phyloP scores from a whole-genome alignment of 2,329 filamentous ascomycete species.

The Claviceps cyperi region DNA sequence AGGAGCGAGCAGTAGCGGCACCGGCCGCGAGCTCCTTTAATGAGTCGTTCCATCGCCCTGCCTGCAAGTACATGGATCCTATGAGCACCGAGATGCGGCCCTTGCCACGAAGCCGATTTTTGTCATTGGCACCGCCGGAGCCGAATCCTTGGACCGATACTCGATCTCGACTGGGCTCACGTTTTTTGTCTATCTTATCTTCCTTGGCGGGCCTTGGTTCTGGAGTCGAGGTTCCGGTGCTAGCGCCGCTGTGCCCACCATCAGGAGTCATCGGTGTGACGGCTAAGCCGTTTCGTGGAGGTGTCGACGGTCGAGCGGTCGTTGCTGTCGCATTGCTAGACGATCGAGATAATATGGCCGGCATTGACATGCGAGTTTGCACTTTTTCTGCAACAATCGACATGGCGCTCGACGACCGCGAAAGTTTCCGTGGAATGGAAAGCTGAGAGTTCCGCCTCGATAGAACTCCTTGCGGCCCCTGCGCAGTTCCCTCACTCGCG shows the following conservation, averaged over 20 bases:
- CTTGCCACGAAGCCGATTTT: constrained; percentile 67
- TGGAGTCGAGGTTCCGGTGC: constrained; percentile 24
- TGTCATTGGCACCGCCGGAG: constrained; percentile 55
- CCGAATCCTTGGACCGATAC: constrained; percentile 60
- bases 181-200: constrained; percentile 25
- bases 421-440: constrained; percentile 22
- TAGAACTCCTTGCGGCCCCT: constrained; percentile 16
- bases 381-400: constrained; percentile 40
- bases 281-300: constrained; percentile 32
- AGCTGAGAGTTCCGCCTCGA: constrained; percentile 43
- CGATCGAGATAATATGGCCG: constrained; percentile 39
- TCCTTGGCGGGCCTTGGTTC: constrained; percentile 24
- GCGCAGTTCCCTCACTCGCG: constrained; percentile 20
- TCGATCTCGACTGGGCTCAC: constrained; percentile 38
- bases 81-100: constrained; percentile 66
- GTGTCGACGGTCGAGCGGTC: constrained; percentile 35
- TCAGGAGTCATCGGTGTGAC: constrained; percentile 36
- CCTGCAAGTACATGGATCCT: constrained; percentile 74
- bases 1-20: constrained; percentile 58
- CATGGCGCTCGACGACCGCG: constrained; percentile 42
- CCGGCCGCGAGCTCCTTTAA: constrained; percentile 71
- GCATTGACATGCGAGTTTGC: constrained; percentile 69
- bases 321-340: constrained; percentile 30
- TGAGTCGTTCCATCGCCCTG: constrained; percentile 81
- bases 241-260: constrained; percentile 24